Evolutionary conservation across 805 yeast species (phyloP).

Genomic region (Suhomyces sp.): DNA sequence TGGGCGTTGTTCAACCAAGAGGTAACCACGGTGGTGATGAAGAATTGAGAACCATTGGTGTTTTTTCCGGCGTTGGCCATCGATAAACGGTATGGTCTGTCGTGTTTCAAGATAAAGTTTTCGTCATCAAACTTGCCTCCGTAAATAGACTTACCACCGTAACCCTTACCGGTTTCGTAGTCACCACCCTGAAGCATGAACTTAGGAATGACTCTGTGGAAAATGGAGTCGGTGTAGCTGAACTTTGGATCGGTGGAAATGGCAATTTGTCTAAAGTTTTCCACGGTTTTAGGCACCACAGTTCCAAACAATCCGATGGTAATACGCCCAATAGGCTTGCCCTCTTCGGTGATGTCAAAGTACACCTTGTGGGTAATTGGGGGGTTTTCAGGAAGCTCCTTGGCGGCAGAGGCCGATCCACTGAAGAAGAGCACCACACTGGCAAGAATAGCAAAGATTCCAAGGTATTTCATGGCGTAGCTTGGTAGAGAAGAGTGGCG

Average conservation of each 20-base stretch:
- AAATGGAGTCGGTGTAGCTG: conserved; percentile 59
- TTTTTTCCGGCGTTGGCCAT: conserved; percentile 80
- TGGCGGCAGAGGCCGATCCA: conserved; percentile 8
- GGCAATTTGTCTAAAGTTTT: conserved; percentile 79
- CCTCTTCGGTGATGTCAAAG: conserved; percentile 84
- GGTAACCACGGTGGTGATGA: conserved; percentile 88
- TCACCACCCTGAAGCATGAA: conserved; percentile 92
- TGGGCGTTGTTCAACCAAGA: conserved; percentile 92
- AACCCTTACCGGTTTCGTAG: conserved; percentile 65
- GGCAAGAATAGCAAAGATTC: conserved; percentile 11
- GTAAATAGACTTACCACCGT: conserved; percentile 80
- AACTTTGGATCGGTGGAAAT: conserved; percentile 54
- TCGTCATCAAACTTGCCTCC: conserved; percentile 77
- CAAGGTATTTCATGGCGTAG: conserved; percentile 10
- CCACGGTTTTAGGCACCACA: conserved; percentile 79
- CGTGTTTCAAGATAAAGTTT: conserved; percentile 66
- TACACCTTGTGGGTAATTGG: conserved; percentile 74
- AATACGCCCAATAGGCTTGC: conserved; percentile 70
- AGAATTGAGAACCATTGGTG: conserved; percentile 91
- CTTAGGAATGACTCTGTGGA: conserved; percentile 70
- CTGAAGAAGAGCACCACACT: conserved; percentile 10
- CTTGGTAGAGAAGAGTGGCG: background rate
- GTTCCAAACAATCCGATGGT: conserved; percentile 85
- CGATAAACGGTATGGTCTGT: conserved; percentile 64
- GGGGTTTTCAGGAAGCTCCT: conserved; percentile 40